Evolutionary conservation across 345 rosid species (phyloP).

Genomic region (Linum usitatissimum): DNA sequence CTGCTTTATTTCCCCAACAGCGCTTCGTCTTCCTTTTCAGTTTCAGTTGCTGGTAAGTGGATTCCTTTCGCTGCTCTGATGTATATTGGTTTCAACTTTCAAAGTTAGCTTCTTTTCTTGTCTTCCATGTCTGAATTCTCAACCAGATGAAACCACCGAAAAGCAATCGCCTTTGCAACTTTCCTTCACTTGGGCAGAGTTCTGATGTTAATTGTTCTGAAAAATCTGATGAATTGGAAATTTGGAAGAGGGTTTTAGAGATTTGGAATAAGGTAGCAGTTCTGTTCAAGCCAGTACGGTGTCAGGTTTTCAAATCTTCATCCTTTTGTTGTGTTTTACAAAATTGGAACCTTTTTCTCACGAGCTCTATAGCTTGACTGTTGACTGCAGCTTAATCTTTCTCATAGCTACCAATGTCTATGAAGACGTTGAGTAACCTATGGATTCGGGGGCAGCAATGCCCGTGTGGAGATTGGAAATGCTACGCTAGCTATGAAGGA

Average conservation of each 20-base stretch:
- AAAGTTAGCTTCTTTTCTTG: neutral
- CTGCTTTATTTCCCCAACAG: too few species aligned
- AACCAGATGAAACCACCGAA: neutral
- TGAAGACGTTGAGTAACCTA: conserved; percentile 55
- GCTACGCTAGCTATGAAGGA: conserved; percentile 55
- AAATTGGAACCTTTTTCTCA: neutral
- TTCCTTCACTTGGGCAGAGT: neutral
- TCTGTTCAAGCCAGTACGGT: too few species aligned
- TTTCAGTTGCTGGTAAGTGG: neutral
- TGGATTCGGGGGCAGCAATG: conserved; percentile 92
- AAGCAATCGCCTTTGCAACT: neutral
- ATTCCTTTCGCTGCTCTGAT: neutral
- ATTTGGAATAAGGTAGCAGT: neutral
- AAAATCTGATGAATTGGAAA: neutral
- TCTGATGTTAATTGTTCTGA: neutral
- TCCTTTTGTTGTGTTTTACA: too few species aligned
- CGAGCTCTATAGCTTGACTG: neutral
- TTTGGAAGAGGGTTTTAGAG: neutral
- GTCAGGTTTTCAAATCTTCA: too few species aligned
- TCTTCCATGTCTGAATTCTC: neutral
- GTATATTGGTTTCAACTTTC: neutral
- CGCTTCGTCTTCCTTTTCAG: too few species aligned
- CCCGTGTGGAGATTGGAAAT: conserved; percentile 95
- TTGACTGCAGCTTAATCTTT: neutral
- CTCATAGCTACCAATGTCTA: conserved; percentile 19